A percentile compares a stretch with the other conserved stretches of the same genome.
Evolutionary conservation across 768 basidiomycete genomes (phyloP).

Genomic region (Pleurotus giganteus): DNA sequence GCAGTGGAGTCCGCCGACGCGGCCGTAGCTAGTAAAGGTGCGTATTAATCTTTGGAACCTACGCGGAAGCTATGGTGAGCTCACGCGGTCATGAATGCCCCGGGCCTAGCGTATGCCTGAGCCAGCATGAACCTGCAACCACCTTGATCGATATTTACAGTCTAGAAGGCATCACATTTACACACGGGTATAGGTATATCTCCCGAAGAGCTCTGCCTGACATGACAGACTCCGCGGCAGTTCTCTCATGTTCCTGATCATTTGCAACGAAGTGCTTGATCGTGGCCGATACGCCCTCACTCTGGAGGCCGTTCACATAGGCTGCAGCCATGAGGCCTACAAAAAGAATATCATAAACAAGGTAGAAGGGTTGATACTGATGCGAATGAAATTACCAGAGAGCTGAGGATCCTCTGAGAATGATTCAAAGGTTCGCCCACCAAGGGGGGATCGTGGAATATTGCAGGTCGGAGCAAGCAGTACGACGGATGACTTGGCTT

Average conservation of each 20-base stretch:
- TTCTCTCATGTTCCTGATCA: constrained; percentile 73
- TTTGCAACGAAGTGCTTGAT: constrained; percentile 77
- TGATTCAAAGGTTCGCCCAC: constrained; percentile 65
- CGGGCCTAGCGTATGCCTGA: constrained; percentile 57
- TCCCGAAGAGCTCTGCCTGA: constrained; percentile 68
- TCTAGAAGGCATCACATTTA: constrained; percentile 4
- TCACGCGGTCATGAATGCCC: constrained; percentile 68
- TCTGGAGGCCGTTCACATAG: constrained; percentile 69
- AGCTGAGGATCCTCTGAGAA: constrained; percentile 72
- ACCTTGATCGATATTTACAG: not conserved
- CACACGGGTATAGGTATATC: constrained; percentile 69
- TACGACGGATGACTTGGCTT: constrained; percentile 60
- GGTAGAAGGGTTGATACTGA: not conserved
- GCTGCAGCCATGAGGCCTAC: constrained; percentile 59
- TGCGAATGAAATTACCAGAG: constrained; percentile 40
- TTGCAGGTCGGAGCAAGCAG: constrained; percentile 76
- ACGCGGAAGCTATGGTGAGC: constrained; percentile 12
- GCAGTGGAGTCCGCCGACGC: constrained; percentile 68
- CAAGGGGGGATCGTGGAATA: constrained; percentile 64
- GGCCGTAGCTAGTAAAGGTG: constrained; percentile 48
- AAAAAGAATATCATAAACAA: constrained; percentile 11
- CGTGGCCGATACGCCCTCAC: constrained; percentile 61
- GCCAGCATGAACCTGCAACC: constrained; percentile 67
- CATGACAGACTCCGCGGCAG: constrained; percentile 60
- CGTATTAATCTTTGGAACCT: no score